These are phyloP conservation scores for Cronartium ribicola DNA, from an alignment of 1,284 basidiomycete species.

Conservation along the genomic window DNA sequence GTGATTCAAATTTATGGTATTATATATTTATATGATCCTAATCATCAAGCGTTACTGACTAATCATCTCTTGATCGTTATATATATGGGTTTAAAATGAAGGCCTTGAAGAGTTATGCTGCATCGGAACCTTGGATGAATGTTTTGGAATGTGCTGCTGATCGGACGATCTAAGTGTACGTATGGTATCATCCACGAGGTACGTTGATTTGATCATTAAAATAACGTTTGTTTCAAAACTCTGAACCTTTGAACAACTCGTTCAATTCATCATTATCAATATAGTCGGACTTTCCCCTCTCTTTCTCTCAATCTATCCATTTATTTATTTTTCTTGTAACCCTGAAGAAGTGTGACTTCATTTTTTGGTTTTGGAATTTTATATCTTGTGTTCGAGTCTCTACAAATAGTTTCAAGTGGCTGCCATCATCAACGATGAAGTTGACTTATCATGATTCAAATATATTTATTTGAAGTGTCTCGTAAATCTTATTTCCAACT, in stretches of 20 bases:
- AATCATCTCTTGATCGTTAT: too few species aligned
- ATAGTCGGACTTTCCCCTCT: neutral
- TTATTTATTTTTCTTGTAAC: neutral
- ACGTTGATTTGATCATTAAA: neutral
- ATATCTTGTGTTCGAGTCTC: too few species aligned
- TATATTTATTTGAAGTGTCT: too few species aligned
- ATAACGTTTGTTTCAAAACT: neutral
- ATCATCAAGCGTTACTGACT: neutral
- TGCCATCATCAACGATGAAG: too few species aligned
- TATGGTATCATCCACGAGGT: neutral
- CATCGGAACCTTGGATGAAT: conserved; percentile 25
- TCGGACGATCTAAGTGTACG: neutral
- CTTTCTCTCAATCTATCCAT: neutral
- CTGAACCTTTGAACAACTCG: neutral
- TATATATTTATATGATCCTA: neutral
- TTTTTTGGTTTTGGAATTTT: too few species aligned
- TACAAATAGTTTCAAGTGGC: too few species aligned
- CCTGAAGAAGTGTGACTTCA: neutral
- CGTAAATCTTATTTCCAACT: too few species aligned
- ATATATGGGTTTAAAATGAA: neutral
- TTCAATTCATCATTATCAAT: neutral
- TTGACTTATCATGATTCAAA: too few species aligned
- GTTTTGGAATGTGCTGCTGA: conserved; percentile 36
- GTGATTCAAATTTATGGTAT: neutral
- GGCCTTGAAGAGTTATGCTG: conserved; percentile 29